Percentiles rank a stretch among this genome's conserved stretches.
Evolutionary conservation across 2,329 filamentous ascomycete species (phyloP).

Genomic region (Aspergillus quadricinctus): DNA sequence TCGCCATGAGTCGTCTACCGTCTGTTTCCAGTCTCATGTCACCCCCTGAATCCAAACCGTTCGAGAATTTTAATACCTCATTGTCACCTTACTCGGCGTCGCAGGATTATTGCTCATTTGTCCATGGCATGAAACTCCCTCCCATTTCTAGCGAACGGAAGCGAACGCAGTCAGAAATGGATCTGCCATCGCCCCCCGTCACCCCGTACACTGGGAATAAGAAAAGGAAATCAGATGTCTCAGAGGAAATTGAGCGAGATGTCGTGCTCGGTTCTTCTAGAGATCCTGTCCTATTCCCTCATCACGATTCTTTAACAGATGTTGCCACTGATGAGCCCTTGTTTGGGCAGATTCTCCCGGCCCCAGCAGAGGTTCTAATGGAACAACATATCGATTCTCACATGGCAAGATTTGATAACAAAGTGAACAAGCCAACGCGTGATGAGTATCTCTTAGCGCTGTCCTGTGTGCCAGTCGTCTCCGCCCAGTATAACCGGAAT

Average conservation of each 20-base stretch:
- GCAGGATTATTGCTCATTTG: constrained; percentile 21
- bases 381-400: constrained; percentile 41
- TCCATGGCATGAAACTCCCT: constrained; percentile 34
- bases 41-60: constrained; percentile 46
- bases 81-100: constrained; percentile 26
- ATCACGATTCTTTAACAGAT: constrained; percentile 30
- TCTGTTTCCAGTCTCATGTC: constrained; percentile 45
- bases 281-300: constrained; percentile 43
- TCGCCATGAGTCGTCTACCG: constrained; percentile 40
- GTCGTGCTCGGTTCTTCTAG: constrained; percentile 21
- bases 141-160: constrained; percentile 40
- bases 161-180: constrained; percentile 40
- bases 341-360: constrained; percentile 34
- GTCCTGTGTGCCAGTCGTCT: constrained; percentile 42
- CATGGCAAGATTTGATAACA: constrained; percentile 39
- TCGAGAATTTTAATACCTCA: constrained; percentile 43
- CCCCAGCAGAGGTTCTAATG: constrained; percentile 35
- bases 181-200: constrained; percentile 44
- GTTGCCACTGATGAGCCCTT: constrained; percentile 37
- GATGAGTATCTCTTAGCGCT: constrained; percentile 43
- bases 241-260: constrained; percentile 32
- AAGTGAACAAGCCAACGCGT: constrained; percentile 39
- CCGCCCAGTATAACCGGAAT: constrained; percentile 40
- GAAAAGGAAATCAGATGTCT: constrained; percentile 30
- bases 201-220: constrained; percentile 42